Percentiles rank a stretch among this genome's conserved stretches.
phyloP scores from a whole-genome alignment of 108 stramenopile species.

The Nitzschia sp. region DNA sequence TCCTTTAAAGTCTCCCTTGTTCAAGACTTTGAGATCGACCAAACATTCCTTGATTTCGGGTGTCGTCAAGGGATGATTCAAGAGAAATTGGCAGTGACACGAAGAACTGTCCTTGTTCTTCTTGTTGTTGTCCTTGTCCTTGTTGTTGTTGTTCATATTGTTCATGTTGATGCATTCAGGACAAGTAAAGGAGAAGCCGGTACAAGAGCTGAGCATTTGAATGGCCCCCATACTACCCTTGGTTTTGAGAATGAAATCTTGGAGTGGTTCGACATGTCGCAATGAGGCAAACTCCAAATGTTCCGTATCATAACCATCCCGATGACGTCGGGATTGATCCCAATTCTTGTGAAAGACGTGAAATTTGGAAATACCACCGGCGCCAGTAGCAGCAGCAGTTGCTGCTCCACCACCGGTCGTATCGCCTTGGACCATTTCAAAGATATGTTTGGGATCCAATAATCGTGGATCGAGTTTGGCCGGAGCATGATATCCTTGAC shows the following conservation, averaged over 20 bases:
- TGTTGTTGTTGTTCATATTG: constrained; percentile 14
- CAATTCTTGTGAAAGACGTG: constrained; percentile 95
- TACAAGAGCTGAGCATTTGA: constrained; percentile 82
- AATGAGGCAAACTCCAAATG: constrained; percentile 80
- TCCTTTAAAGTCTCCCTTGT: constrained; percentile 94
- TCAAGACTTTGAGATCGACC: constrained; percentile 91
- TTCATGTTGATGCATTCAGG: constrained; percentile 42
- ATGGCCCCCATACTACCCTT: constrained; percentile 84
- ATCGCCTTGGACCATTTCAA: constrained; percentile 84
- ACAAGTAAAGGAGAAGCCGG: constrained; percentile 84
- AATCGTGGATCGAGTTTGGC: constrained; percentile 93
- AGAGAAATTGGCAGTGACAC: constrained; percentile 64
- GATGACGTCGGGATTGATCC: constrained; percentile 77
- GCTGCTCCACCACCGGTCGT: constrained; percentile 64
- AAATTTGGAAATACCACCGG: constrained; percentile 47
- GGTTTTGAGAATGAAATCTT: constrained; percentile 81
- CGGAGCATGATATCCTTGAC: constrained; percentile 86
- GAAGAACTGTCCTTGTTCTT: background rate
- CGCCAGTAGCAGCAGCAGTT: constrained; percentile 37
- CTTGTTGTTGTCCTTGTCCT: constrained; percentile 20
- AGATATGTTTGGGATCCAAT: constrained; percentile 97
- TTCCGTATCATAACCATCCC: constrained; percentile 94
- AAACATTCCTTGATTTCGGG: constrained; percentile 87
- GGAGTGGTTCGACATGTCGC: constrained; percentile 69
- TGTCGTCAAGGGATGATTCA: constrained; percentile 84